Conservation (phyloP, 2,329 filamentous ascomycete species). For the Aspergillus versicolor region DNA sequence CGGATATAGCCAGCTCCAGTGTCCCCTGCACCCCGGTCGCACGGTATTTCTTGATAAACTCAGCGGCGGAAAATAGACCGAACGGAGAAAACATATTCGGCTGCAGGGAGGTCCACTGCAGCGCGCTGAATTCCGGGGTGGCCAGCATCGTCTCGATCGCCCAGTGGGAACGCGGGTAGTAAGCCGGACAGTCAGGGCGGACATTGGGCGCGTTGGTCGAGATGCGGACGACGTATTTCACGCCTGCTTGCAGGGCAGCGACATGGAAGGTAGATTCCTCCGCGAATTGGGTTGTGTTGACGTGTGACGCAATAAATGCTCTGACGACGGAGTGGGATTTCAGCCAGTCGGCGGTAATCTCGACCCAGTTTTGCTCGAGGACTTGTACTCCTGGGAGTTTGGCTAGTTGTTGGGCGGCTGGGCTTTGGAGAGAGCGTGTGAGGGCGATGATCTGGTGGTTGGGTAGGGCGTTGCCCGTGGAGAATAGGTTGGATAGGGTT, state of each 20-base stretch:
- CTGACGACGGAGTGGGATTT: conserved; percentile 34
- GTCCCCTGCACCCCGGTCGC: conserved; percentile 32
- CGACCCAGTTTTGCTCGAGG: conserved; percentile 36
- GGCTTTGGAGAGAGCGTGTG: conserved; percentile 28
- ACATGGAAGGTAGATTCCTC: conserved; percentile 42
- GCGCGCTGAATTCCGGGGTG: conserved; percentile 33
- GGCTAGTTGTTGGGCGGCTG: conserved; percentile 27
- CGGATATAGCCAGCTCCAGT: conserved; percentile 27
- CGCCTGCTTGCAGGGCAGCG: conserved; percentile 34
- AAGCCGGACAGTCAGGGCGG: conserved; percentile 33
- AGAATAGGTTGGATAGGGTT: conserved; percentile 26
- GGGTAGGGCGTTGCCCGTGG: conserved; percentile 14
- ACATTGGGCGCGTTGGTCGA: conserved; percentile 41
- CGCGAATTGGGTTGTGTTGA: conserved; percentile 38
- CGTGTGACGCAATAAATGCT: conserved; percentile 43
- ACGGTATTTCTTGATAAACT: conserved; percentile 35
- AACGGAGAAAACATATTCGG: conserved; percentile 34
- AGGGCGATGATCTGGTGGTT: conserved; percentile 31
- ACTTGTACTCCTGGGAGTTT: conserved; percentile 36
- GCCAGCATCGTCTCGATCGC: conserved; percentile 41
- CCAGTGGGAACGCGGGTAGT: conserved; percentile 43
- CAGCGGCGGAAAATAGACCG: conserved; percentile 23
- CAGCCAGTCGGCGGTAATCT: conserved; percentile 44
- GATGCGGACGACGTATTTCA: conserved; percentile 46
- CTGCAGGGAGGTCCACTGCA: conserved; percentile 45